Evolutionary conservation across 2,329 filamentous ascomycete genomes (phyloP).

Genomic region (Byssoonygena ceratinophila): DNA sequence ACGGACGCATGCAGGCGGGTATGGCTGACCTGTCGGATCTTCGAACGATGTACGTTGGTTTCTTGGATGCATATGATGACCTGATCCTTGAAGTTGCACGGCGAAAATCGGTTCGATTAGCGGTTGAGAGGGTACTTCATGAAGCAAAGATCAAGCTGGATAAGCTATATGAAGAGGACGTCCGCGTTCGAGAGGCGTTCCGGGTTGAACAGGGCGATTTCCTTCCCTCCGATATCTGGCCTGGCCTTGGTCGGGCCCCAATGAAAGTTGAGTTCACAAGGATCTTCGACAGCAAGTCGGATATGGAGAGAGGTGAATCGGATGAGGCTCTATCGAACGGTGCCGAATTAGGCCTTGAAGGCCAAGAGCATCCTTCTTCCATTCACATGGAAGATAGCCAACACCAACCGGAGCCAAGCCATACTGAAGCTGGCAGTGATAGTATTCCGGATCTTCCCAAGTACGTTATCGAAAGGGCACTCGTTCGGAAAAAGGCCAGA

Average conservation of each 20-base stretch:
- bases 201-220: conserved; percentile 73
- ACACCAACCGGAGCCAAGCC: conserved; percentile 12
- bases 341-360: conserved; percentile 1
- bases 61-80: conserved; percentile 71
- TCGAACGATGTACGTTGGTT: conserved; percentile 75
- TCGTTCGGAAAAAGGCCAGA: conserved; percentile 28
- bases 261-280: conserved; percentile 38
- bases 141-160: conserved; percentile 70
- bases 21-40: conserved; percentile 68
- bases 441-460: conserved; percentile 36
- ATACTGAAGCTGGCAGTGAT: conserved; percentile 23
- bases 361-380: neutral
- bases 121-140: conserved; percentile 61
- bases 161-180: conserved; percentile 62
- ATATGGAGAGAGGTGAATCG: neutral
- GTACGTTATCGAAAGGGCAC: conserved; percentile 34
- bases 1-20: conserved; percentile 55
- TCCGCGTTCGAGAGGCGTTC: conserved; percentile 64
- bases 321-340: neutral
- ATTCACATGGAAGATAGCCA: neutral
- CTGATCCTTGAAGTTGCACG: conserved; percentile 75
- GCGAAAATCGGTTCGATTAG: conserved; percentile 59
- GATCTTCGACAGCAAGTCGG: conserved; percentile 23
- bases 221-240: conserved; percentile 80
- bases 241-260: conserved; percentile 52